Base-by-base conservation (phyloP, 2,329 filamentous ascomycete genomes). In the Neofusicoccum umdonicola region DNA sequence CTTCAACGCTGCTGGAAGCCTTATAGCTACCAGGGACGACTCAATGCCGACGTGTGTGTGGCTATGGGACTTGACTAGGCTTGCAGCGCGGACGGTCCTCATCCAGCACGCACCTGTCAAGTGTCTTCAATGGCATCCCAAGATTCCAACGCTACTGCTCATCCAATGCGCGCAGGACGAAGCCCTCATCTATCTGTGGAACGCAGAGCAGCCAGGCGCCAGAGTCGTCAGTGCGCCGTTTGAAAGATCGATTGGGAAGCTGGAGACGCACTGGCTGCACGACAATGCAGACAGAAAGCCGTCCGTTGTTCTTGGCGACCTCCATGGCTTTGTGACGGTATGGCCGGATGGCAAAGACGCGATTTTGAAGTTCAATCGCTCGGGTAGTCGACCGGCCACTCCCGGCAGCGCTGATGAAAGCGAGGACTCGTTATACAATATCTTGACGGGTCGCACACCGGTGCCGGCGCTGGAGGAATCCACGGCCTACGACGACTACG, bases 401-500 rank as follows among this genome's bases (percentile, higher is more conserved):
- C 68, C 70, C 3, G 72, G 77, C 11, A 72, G 71, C 37, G 37
- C 37, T 8, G 76, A 79, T 5, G 74, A 74, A 4, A 79, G 76
- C 61, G 80, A 83, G 34, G 81, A 83, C 67, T 82, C 79, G 47
- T 67, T 83, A 27, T 80, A 79, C 57, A 80, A 83, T 27, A 79
- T 83, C 5, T 69, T 83, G 12, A 81, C 80, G 1, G 81, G 81
- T 0, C 70, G 78, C n/a, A 82, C 76, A 51, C 77, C 79, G 1
- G 68, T 79, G 44, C 78, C 77, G 12, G 72, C 70, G 12, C 45
- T 73, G 22, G 64, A 67, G 19, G 67, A 71, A 11, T 66, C 63
- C 27, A 62, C 62, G 9, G 66, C 31, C 5, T 60, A 64, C 37
- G 66, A 63, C 11, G 66, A 73, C 70, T 50, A 69, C 67, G 56